Evolutionary conservation across 2,329 filamentous ascomycete genomes (phyloP).

Genomic region (Teratosphaeria zuluensis): DNA sequence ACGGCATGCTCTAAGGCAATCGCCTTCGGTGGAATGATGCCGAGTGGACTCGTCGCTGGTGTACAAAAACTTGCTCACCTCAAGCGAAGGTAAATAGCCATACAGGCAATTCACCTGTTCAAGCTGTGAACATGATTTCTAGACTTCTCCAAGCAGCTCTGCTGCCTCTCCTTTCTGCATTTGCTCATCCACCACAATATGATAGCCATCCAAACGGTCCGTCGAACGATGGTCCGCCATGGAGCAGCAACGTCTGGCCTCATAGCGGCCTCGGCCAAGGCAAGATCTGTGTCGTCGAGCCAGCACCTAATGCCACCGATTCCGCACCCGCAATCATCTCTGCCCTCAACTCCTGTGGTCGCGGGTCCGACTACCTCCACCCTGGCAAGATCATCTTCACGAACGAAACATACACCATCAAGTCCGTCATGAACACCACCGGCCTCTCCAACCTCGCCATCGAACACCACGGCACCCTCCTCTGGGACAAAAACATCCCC

Average conservation of each 20-base stretch:
- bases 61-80: neutral
- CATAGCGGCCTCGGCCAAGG: neutral
- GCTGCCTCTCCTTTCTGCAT: neutral
- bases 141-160: neutral
- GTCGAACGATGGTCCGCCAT: neutral
- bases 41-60: neutral
- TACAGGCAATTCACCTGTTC: neutral
- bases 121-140: neutral
- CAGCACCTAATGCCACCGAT: neutral
- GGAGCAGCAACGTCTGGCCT: neutral
- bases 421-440: slow-evolving; percentile 31
- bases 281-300: neutral
- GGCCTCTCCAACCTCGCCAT: slow-evolving; percentile 38
- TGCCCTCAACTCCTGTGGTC: neutral
- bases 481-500: slow-evolving; percentile 34
- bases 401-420: neutral
- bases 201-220: neutral
- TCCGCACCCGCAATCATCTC: neutral
- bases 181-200: neutral
- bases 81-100: no score
- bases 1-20: neutral
- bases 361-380: neutral
- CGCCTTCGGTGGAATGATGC: neutral
- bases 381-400: neutral
- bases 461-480: slow-evolving; percentile 39